Base-by-base conservation (phyloP, 164 flowering plant genomes). In the Magnolia sinica region DNA sequence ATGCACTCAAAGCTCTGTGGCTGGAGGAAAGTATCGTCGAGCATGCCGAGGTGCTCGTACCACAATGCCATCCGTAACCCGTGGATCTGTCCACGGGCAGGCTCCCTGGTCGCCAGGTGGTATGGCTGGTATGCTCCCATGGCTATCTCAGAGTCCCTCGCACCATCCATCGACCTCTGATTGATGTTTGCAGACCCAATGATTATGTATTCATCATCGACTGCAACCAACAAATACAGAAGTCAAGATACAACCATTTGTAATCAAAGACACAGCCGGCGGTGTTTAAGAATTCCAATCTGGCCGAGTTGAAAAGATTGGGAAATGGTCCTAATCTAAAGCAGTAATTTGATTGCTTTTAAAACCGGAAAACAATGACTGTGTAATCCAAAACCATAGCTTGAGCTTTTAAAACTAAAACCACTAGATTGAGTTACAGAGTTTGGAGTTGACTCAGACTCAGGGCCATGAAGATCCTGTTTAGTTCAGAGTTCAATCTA, bases 181-280 rank as follows among this genome's bases (percentile, higher is more conserved):
- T 92, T 92, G 73, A 92, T 88, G 82, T 92, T 92, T 16, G 97
- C 97, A 0, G 97, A 92, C 74, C 97, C 97, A 5, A 90, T 73
- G 77, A 92, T 90, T 52, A 92, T 90, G 85, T 91, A 92, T 66
- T 92, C 97, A 74, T 93, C 97, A 73, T 93, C 97, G 76, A 37
- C 45, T 37, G 45, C 45, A 37, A 37, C 45, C 45, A 4, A 0
- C 45, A 37, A 4, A 37, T 4, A 20, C 14, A 59, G 4, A 16
- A 11, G 10, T 65, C 4, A 3, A 37, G 5, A 37, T 24, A 24
- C 27, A 1, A 24, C 27, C 27, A 24, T 24, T 24, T 24, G 27
- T 37, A 37, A 37, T 37, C 45, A 37, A 37, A 37, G 4, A 37
- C 45, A 31, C 37, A 37, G 45, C 6, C 5, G 5, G 45, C 5